Conservation (phyloP, 1,284 basidiomycete genomes). For the Albatrellus sp. region DNA sequence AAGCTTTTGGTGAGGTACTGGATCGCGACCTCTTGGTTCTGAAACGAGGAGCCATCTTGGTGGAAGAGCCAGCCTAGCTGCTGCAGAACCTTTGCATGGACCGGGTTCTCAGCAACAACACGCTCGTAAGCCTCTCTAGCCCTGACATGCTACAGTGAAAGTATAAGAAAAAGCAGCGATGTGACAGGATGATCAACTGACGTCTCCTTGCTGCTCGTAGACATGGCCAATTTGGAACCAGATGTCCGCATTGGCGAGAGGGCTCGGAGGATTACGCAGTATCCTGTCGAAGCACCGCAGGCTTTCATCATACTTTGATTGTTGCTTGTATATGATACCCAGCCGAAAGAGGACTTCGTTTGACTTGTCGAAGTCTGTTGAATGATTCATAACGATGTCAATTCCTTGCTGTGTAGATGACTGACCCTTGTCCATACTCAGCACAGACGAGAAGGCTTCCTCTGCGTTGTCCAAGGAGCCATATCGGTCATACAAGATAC, state of each 20-base stretch:
- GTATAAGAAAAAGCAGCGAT: constrained; percentile 5
- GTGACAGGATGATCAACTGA: constrained; percentile 24
- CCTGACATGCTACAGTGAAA: constrained; percentile 51
- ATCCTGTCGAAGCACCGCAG: constrained; percentile 94
- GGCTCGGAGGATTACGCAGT: constrained; percentile 87
- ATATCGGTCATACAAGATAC: constrained; percentile 97
- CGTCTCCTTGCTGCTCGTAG: constrained; percentile 92
- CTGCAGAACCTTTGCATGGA: constrained; percentile 94
- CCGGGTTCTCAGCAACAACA: constrained; percentile 89
- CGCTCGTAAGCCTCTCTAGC: constrained; percentile 96
- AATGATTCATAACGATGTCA: constrained; percentile 23
- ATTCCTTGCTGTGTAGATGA: constrained; percentile 16
- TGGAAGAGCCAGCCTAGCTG: constrained; percentile 98
- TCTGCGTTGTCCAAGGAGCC: constrained; percentile 97
- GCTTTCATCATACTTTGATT: constrained; percentile 81
- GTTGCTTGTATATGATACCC: constrained; percentile 99
- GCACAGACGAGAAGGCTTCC: constrained; percentile 93
- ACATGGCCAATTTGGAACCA: constrained; percentile 99
- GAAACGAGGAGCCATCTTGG: constrained; percentile 87
- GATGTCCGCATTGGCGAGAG: constrained; percentile 94
- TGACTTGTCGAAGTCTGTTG: constrained; percentile 90
- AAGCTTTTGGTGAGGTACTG: constrained; percentile 90
- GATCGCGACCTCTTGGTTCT: constrained; percentile 91
- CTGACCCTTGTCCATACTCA: constrained; percentile 91
- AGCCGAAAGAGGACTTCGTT: constrained; percentile 98